These are phyloP conservation scores for Aspergillus homomorphus DNA, from an alignment of 495 filamentous ascomycete genomes.

Conservation along the genomic window DNA sequence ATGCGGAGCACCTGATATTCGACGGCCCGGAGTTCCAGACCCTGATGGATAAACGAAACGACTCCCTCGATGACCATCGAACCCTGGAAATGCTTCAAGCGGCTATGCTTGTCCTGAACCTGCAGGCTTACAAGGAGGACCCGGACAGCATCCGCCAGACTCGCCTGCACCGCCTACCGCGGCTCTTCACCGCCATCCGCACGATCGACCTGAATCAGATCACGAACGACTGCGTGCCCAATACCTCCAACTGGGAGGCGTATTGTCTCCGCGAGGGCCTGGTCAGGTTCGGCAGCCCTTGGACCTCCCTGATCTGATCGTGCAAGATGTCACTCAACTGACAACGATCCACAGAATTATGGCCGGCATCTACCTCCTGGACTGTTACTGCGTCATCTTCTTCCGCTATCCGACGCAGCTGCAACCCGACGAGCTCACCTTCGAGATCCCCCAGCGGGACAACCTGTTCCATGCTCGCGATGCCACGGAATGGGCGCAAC, in stretches of 20 bases:
- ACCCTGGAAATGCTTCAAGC: constrained; percentile 3
- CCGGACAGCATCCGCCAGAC: neutral
- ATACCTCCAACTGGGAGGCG: neutral
- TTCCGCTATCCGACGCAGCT: constrained; percentile 4
- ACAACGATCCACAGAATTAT: neutral
- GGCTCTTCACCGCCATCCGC: neutral
- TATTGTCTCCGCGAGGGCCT: constrained; percentile 1
- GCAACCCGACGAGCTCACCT: neutral
- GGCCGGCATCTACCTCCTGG: constrained; percentile 4
- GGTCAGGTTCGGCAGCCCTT: neutral
- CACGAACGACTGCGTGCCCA: neutral
- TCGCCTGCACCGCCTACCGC: constrained; percentile 4
- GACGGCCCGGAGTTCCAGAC: neutral
- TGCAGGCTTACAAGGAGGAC: neutral
- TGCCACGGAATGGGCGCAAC: neutral
- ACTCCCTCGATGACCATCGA: neutral
- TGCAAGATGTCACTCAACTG: neutral
- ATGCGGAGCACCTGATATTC: neutral
- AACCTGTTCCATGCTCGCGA: neutral
- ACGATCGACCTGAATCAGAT: constrained; percentile 2
- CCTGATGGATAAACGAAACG: neutral
- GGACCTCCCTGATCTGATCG: too few relatives aligned
- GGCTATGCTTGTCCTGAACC: neutral
- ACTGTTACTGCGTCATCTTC: constrained; percentile 5
- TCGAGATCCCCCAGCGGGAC: constrained; percentile 1